Base-by-base conservation (phyloP, 2,329 filamentous ascomycete genomes). In the Claviceps arundinis region DNA sequence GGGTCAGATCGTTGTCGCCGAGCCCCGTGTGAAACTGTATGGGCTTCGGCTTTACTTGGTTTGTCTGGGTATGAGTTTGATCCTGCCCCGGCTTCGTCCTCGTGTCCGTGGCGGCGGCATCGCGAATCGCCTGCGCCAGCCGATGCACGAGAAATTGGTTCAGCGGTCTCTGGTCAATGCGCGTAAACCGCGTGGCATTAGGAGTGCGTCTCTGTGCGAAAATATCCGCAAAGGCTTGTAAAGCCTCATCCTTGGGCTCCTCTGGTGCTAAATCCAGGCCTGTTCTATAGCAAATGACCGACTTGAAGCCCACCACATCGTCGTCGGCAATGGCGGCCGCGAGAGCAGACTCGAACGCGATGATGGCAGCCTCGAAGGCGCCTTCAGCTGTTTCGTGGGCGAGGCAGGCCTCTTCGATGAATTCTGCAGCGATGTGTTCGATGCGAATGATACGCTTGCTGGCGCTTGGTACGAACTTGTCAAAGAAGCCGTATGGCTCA, bases 1-100 rank as follows among this genome's bases (percentile, higher is more conserved):
- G 70, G 4, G 73, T 77, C 49, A 93, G 84, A 59, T 93, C 87
- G 57, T 83, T 86, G 61, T 93, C 88, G 1, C 88, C 87, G 0
- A 93, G 73, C 0, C 87, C 87, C 0, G 87, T 93, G 60, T 94
- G 88, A 57, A 95, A 85, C 61, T 94, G 88, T 13, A 94, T 71
- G 0, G 87, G 86, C 62, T 91, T 93, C 52, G 30, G 9, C 4
- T 34, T 34, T 4, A 34, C 9, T 9, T 34, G 30, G 1, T 34
- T 34, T 34, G 30, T 11, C 30, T 34, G 30, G 3, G 30, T 11
- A 3, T 11, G 30, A 11, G 9, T 34, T 34, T 34, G 30, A 34
- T 34, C 30, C 30, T 34, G 30, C 30, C 4, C 30, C 9, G 30
- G 9, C 3, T 34, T 77, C 1, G 67, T 66, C 3, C 63, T 64